These are phyloP conservation scores for Lonicera japonica DNA, from an alignment of 129 eudicot genomes.

Conservation along the genomic window DNA sequence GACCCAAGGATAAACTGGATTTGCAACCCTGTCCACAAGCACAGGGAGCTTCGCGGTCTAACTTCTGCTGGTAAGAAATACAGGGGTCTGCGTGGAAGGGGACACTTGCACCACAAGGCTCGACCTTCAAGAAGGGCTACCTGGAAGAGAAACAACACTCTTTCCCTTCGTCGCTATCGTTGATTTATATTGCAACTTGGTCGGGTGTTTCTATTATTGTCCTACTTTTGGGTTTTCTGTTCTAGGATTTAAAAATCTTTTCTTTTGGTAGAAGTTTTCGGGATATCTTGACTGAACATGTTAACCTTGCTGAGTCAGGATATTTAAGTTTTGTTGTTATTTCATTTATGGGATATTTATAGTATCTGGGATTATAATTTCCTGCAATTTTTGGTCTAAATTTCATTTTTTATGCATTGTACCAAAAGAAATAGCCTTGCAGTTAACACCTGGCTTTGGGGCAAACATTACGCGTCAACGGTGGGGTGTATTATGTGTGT, in stretches of 20 bases:
- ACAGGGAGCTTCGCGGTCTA: constrained; percentile 47
- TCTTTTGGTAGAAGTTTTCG: not conserved
- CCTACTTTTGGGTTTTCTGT: not conserved
- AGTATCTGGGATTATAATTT: too few species aligned
- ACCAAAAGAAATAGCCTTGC: too few species aligned
- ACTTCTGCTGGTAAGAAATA: constrained; percentile 56
- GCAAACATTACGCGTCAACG: too few species aligned
- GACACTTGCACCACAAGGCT: constrained; percentile 39
- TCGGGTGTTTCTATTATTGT: not conserved
- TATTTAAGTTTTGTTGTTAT: constrained; percentile 1
- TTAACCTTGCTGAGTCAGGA: not conserved
- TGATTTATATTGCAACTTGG: not conserved
- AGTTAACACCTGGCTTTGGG: too few species aligned
- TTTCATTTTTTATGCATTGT: too few species aligned
- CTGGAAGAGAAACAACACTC: constrained; percentile 54
- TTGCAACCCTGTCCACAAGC: constrained; percentile 62
- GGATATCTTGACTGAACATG: constrained; percentile 3
- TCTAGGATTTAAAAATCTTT: not conserved
- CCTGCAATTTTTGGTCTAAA: too few species aligned
- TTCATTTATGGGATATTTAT: not conserved
- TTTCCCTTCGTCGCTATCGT: constrained; percentile 40
- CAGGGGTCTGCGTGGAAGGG: constrained; percentile 53
- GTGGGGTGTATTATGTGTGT: too few species aligned
- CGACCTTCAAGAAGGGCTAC: constrained; percentile 49
- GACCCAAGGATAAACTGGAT: constrained; percentile 62